Base-by-base conservation (phyloP, 345 rosid species). In the Trapa incisa region DNA sequence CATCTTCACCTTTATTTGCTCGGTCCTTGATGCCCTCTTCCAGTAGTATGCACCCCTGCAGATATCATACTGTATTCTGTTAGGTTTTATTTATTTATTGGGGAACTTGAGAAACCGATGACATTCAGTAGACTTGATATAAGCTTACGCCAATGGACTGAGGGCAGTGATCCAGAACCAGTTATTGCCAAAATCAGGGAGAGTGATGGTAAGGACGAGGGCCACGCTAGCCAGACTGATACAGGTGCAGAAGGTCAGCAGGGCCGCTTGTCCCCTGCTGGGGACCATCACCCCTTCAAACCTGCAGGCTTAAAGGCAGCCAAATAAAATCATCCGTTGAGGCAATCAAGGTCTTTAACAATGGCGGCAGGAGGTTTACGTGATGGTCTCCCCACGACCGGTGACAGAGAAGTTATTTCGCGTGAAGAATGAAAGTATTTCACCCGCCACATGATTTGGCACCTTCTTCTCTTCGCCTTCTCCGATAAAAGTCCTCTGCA, bases 161-260 rank as follows among this genome's bases (percentile, higher is more conserved):
- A 93, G 81, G 65, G 70, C 47, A 15, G 83, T 86, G 47, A 93
- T 74, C 85, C 89, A 83, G 82, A 93, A 89, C 98, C 98, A 89
- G 68, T 86, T 92, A 75, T 89, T 93, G 69, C 98, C 98, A 12
- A 86, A 13, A 63, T 88, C 92, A 2, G 97, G 98, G 22, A 80
- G 56, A 38, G 97, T 89, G 52, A 93, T 93, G n/a, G 96, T 93
- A 3, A 93, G 77, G 60, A 93, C 97, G 71, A 93, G 93, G 42
- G 82, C 98, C 2, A 93, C 96, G 33, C 98, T 93, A 38, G 92
- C 96, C 43, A 93, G 79, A 84, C 97, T 89, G 74, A 93, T 89
- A 83, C 92, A 84, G 66, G 98, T 89, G 79, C 98, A 93, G 74
- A 93, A 93, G 6, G 97, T 93, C 33, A 93, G 86, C 72, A 93